Percentiles rank a stretch among this genome's conserved stretches.
phyloP scores from a whole-genome alignment of 2,329 filamentous ascomycete species.

The Coleophoma eucalyptorum region DNA sequence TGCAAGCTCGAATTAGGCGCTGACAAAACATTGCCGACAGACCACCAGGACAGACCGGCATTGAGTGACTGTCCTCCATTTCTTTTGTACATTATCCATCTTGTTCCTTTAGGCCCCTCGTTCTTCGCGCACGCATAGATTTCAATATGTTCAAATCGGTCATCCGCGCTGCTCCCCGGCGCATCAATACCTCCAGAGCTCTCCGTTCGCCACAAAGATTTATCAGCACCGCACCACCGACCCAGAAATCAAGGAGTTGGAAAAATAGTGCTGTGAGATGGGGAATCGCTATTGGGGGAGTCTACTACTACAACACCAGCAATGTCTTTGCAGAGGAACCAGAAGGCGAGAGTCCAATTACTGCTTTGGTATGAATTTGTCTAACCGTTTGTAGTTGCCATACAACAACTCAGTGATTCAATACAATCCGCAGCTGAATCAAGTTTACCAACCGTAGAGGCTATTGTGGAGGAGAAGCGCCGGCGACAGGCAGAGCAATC shows the following conservation, averaged over 20 bases:
- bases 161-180: slow-evolving; percentile 20
- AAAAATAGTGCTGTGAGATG: slow-evolving; percentile 72
- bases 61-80: slow-evolving; percentile 5
- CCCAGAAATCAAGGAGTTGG: slow-evolving; percentile 73
- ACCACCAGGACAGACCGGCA: no score
- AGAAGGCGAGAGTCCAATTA: slow-evolving; percentile 52
- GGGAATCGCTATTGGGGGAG: slow-evolving; percentile 68
- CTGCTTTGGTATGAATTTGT: background rate
- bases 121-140: background rate
- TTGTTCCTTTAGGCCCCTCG: no score
- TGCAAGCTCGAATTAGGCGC: slow-evolving; percentile 7
- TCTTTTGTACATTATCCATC: slow-evolving; percentile 15
- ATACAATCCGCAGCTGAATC: slow-evolving; percentile 36
- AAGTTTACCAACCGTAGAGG: slow-evolving; percentile 61
- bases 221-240: slow-evolving; percentile 50
- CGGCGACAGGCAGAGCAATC: slow-evolving; percentile 20
- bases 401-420: slow-evolving; percentile 30
- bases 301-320: slow-evolving; percentile 96
- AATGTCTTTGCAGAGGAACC: slow-evolving; percentile 82
- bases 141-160: slow-evolving; percentile 22
- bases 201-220: slow-evolving; percentile 38
- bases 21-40: slow-evolving; percentile 17
- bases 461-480: slow-evolving; percentile 61
- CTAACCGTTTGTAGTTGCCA: slow-evolving; percentile 21
- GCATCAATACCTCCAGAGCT: slow-evolving; percentile 13